These are phyloP conservation scores for Pichia sp. DNA, from an alignment of 1,139 yeast genomes.

Conservation along the genomic window DNA sequence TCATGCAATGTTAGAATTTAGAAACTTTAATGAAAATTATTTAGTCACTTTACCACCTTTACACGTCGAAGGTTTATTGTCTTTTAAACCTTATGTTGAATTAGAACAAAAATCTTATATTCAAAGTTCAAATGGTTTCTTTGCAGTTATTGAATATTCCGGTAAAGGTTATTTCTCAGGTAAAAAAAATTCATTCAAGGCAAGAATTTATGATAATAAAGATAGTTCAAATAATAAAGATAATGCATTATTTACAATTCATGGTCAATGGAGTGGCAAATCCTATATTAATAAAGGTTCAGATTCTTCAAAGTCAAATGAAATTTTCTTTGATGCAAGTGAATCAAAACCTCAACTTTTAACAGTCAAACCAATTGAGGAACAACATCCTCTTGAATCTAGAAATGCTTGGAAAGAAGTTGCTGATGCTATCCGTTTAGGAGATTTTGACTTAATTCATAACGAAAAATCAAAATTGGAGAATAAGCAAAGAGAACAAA, in stretches of 20 bases:
- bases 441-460: constrained; percentile 69
- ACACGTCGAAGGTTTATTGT: constrained; percentile 86
- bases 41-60: constrained; percentile 89
- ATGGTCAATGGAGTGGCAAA: constrained; percentile 89
- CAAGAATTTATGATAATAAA: constrained; percentile 58
- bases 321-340: constrained; percentile 62
- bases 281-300: constrained; percentile 46
- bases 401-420: constrained; percentile 83
- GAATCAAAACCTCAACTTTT: constrained; percentile 46
- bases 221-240: constrained; percentile 45
- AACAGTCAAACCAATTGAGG: constrained; percentile 68
- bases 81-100: constrained; percentile 81
- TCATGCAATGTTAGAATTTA: constrained; percentile 68
- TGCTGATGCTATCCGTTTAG: constrained; percentile 73
- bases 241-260: constrained; percentile 66
- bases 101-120: constrained; percentile 80
- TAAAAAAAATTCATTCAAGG: constrained; percentile 86
- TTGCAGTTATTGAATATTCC: constrained; percentile 67
- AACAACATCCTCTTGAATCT: constrained; percentile 70
- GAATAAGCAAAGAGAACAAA: constrained; percentile 71
- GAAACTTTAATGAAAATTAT: constrained; percentile 57
- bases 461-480: constrained; percentile 72
- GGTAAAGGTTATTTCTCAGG: constrained; percentile 98
- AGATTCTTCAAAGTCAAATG: constrained; percentile 21
- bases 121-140: constrained; percentile 73